Evolutionary conservation across 2,329 filamentous ascomycete genomes (phyloP), one percentile per base, ranked within the genome.

Genomic region (Clarireedia paspali): DNA sequence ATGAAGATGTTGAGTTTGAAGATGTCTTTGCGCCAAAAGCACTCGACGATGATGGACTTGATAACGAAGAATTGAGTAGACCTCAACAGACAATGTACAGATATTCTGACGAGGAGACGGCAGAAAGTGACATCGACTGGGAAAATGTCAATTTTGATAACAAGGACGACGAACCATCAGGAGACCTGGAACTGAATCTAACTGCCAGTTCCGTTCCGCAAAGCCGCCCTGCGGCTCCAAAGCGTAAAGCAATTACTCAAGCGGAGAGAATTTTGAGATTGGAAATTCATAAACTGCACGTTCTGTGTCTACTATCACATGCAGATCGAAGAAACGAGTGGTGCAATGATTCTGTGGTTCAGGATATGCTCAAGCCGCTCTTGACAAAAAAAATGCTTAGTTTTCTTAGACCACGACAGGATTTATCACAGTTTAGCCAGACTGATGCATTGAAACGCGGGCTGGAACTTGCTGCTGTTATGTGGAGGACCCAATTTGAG

Each of bases 241-340:
- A 59, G 48, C 61, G 77, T 50, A 83, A 77, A 63, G 75, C 77
- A 2, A 71, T 83, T 3, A 80, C 70, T 24, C 79, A 74, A 59
- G 75, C 75, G 20, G 81, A 85, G 62, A 79, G 74, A 59, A 71
- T 72, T 45, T 73, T 69, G 14, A 82, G 91, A 20, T 69, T 94
- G 30, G 80, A 89, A 51, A 77, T 91, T n/a, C 94, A 99, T 70
- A 95, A 92, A 70, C 76, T 84, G 59, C 91, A 99, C 71, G 62
- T 97, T 0, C 73, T 96, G 14, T 95, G 89, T 68, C 77, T 99
- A 2, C 72, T 99, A 15, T 82, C 84, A 9, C 89, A 97, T 70
- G 79, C 85, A 15, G 80, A 88, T 62, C 76, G 83, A 56, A 83
- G 91, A 55, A 99, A 97, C 67, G 75, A 81, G 54, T 96, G 92